phyloP scores from a whole-genome alignment of 305 asterid species.

The Nicotiana rustica region DNA sequence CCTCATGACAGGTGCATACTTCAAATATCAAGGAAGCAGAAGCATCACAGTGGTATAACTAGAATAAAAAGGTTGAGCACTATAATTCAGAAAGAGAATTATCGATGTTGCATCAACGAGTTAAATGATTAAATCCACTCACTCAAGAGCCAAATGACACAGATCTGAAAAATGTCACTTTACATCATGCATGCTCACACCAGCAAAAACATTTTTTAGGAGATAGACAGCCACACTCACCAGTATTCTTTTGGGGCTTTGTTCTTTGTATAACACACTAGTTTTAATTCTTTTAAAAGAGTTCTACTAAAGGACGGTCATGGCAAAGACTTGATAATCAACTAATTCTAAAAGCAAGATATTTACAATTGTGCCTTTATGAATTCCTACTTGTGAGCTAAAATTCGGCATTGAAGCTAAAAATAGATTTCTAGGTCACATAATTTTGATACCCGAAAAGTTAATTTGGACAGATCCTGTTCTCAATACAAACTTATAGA shows the following conservation, averaged over 20 bases:
- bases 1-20: neutral
- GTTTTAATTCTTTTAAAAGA: conserved; percentile 1
- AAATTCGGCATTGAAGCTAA: neutral
- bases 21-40: conserved; percentile 20
- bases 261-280: neutral
- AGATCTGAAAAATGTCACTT: neutral
- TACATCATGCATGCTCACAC: conserved; percentile 1
- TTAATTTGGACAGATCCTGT: neutral
- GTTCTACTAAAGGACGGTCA: neutral
- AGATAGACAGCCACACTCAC: conserved; percentile 10
- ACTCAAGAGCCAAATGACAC: neutral
- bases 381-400: conserved; percentile 26
- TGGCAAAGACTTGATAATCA: neutral
- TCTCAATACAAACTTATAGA: conserved; percentile 8
- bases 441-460: neutral
- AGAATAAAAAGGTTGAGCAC: neutral
- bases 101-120: neutral
- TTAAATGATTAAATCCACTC: neutral
- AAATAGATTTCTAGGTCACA: conserved; percentile 3
- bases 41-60: conserved; percentile 7
- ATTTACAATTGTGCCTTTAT: neutral
- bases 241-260: neutral
- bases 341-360: conserved; percentile 5
- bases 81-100: conserved; percentile 23
- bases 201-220: conserved; percentile 4